These are phyloP conservation scores for Stipa capillata DNA, from an alignment of 176 grass and related monocot genomes.

Conservation along the genomic window DNA sequence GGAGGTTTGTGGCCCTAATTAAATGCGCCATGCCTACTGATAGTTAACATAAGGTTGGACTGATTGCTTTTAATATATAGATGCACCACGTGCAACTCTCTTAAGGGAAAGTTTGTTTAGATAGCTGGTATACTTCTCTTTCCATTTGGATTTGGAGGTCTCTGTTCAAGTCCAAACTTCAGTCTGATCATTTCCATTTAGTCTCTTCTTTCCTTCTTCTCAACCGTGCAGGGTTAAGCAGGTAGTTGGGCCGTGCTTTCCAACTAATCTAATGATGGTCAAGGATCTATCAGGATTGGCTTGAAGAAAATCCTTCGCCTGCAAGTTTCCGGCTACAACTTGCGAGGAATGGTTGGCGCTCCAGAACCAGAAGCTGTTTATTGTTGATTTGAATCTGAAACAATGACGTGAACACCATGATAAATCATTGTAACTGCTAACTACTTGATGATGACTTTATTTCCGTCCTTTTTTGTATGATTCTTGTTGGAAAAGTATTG, in stretches of 20 bases:
- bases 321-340: conserved; percentile 24
- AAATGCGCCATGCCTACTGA: not conserved
- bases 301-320: conserved; percentile 27
- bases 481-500: not conserved
- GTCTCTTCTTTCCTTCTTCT: conserved; percentile 3
- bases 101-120: not conserved
- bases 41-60: not conserved
- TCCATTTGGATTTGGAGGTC: not conserved
- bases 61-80: not conserved
- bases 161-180: not conserved
- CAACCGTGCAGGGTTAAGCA: conserved; percentile 11
- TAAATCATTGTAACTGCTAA: conserved; percentile 21
- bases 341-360: conserved; percentile 16
- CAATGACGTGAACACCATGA: conserved; percentile 13
- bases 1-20: not conserved
- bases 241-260: conserved; percentile 26
- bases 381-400: conserved; percentile 23
- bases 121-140: not conserved
- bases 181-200: not conserved
- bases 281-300: conserved; percentile 1
- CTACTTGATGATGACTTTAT: conserved; percentile 29
- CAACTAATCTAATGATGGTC: conserved; percentile 18
- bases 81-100: conserved; percentile 2
- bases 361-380: conserved; percentile 29
- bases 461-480: not conserved